Conservation (phyloP, 345 rosid genomes). For the Brassica carinata region DNA sequence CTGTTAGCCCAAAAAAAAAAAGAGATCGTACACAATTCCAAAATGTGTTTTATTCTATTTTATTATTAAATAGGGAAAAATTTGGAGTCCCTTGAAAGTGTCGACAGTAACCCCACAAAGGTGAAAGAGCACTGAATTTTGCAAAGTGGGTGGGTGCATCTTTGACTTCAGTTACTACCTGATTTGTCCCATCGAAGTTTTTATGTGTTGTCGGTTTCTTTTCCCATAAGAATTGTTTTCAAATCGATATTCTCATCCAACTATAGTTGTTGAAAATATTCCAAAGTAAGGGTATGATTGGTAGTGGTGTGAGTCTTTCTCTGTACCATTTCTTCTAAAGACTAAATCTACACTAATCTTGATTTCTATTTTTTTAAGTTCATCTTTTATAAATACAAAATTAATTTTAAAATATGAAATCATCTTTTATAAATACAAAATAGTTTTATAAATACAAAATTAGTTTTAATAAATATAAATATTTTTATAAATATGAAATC, state of each 20-base stretch:
- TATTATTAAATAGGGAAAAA: neutral
- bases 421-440: too few relatives aligned
- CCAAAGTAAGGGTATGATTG: too few relatives aligned
- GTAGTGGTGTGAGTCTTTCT: too few relatives aligned
- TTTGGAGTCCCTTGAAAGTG: conserved; percentile 45
- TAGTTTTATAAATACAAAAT: too few relatives aligned
- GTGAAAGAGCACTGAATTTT: conserved; percentile 29
- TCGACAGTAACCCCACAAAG: conserved; percentile 26
- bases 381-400: too few relatives aligned
- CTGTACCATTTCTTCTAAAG: too few relatives aligned
- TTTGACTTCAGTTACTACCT: conserved; percentile 29
- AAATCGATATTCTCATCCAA: neutral
- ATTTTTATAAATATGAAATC: too few relatives aligned
- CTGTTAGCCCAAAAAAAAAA: too few relatives aligned
- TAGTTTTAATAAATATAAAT: too few relatives aligned
- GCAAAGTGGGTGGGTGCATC: neutral
- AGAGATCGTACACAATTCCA: neutral
- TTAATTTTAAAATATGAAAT: too few relatives aligned
- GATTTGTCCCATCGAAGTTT: neutral
- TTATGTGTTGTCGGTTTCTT: conserved; percentile 15
- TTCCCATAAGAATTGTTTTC: neutral
- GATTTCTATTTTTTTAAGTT: too few relatives aligned
- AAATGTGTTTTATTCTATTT: neutral
- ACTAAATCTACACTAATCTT: too few relatives aligned
- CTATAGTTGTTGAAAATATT: neutral